Evolutionary conservation across 768 basidiomycete species (phyloP), one percentile per base, ranked within the genome.

Genomic region (Termitomyces sp.): DNA sequence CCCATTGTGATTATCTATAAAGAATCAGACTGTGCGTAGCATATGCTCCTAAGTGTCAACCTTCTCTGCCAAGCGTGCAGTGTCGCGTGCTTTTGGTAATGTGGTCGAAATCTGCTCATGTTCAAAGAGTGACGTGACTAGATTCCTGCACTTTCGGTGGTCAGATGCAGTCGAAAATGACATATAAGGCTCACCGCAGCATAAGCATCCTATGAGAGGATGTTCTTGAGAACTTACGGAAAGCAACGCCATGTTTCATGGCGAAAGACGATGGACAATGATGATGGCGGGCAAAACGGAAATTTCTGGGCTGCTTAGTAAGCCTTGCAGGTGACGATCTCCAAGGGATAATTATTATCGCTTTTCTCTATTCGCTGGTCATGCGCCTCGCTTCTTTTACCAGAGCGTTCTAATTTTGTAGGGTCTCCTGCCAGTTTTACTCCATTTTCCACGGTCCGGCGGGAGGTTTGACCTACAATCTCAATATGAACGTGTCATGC

Each of bases 31-130:
- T 54, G 37, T 42, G 50, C 41, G 18, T 41, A 12, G 33, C 22
- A 22, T 22, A 20, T 33, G 29, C 26, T 45, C 52, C 15, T 39
- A 41, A 33, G 44, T 16, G 22, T 57, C 9, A 36, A 88, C 94
- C 86, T 96, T 95, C 68, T 99, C 96, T 16, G 94, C 95, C 53
- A 98, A 75, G 63, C 93, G 81, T 15, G 92, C 92, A 5, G 94
- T 77, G 65, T 97, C 94, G 69, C 90, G 88, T 2, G 97, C 97
- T 72, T 98, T 98, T 33, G 96, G 88, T 16, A 98, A 74, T 0
- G 97, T 99, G 6, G 97, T 98, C 71, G 90, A 88, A 69, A 99
- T 93, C 68, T 92, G 90, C 67, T 97, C 93, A 73, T 98, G 94
- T 68, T 98, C 86, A 56, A 99, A 82, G 34, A 98, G 81, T 5